Base-by-base conservation (phyloP, 176 grass and related monocot genomes). In the Aegilops bicornis region DNA sequence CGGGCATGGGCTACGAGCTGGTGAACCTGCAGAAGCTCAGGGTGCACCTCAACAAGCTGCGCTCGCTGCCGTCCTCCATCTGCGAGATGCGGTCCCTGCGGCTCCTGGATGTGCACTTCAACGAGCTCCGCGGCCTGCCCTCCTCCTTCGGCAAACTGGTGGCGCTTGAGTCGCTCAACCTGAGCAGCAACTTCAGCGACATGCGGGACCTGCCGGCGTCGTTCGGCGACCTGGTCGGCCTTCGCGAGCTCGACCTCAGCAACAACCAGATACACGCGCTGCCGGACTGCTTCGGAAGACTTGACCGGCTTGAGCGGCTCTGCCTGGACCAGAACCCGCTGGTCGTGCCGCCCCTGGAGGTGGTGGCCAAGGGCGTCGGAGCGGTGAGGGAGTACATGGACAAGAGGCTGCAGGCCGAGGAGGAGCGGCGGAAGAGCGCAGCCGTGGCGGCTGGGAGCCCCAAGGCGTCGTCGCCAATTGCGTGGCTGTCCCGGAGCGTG, bases 111-210 rank as follows among this genome's bases (percentile, higher is more conserved):
- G 96, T 88, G 22, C 92, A 98, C 85, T 94, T 98, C 80, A 98
- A 98, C 77, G 73, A 94, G 82, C 96, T 96, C 35, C 86, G 60
- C 52, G 93, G 91, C 42, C 84, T 98, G 5, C 93, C 96, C 24
- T 40, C 69, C 84, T 90, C 90, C 32, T 89, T 98, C 31, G 93
- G 96, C 33, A 90, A 84, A 48, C 91, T 98, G 79, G 66, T 30
- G 39, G 90, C 84, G 77, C 96, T 98, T 9, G 92, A 98, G 92
- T 80, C 89, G 74, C 85, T 98, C 64, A 87, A 98, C 79, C 72
- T 96, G 31, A 92, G 93, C 79, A 94, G 91, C 81, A 98, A 98
- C 79, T 98, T 98, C 92, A 96, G 86, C 72, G 92, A 96, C 79
- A 85, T 98, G 78, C 84, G 74, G 10, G 90, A 92, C 56, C 90